Evolutionary conservation across 2,329 filamentous ascomycete species (phyloP), one percentile per base, ranked within the genome.

Genomic region (Monilinia laxa): DNA sequence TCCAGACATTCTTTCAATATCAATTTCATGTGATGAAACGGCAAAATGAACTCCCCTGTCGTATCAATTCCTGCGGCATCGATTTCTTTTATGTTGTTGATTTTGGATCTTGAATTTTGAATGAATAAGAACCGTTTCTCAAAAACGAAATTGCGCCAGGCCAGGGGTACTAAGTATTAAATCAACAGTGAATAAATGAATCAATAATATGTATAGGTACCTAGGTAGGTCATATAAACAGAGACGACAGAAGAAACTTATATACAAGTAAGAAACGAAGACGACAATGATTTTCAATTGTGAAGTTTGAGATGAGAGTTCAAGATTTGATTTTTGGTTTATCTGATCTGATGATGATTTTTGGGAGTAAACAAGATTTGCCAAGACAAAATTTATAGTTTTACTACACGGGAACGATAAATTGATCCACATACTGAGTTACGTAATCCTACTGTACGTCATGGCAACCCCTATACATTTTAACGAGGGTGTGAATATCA

Each of bases 341-440:
- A 23, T 49, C 38, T 49, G 14, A 60, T 60, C 25, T n/a, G 42
- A 59, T 59, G n/a, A 31, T 47, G 47, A 31, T 31, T 58, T 59
- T 59, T 35, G 25, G 23, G 31, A 59, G 16, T 51, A 51, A 31
- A 23, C 58, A 47, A 60, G 45, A 42, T 38, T 60, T 14, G 45
- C 58, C 58, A 60, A 60, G 58, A 45, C 20, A 45, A 28, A 28
- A 42, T 42, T 49, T 49, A 20, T 49, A 49, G 47, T 9, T 49
- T 14, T 35, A 35, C 31, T 35, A 5, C 5, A 35, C 31, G 31
- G 31, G 31, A 35, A 35, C 5, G 31, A 35, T 35, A 7, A 35
- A 35, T 6, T 35, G 31, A 35, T 35, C 31, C 31, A 35, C 31
- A 35, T 35, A 35, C 5, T 35, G 31, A 35, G 31, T 35, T 35